Evolutionary conservation across 177 flowering plant genomes (phyloP).

Genomic region (Vitis hybrid): DNA sequence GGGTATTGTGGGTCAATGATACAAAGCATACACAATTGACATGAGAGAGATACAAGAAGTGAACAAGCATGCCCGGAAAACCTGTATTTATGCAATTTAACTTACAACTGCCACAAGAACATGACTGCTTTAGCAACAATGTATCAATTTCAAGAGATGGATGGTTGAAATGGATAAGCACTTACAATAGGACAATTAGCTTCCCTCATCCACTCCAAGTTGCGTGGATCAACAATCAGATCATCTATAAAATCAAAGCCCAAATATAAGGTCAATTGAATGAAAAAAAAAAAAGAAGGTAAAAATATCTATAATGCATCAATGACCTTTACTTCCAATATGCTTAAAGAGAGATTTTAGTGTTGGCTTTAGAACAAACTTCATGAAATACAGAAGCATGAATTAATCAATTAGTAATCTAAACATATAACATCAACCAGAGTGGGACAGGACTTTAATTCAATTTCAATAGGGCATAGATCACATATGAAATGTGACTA

Average conservation of each 20-base stretch:
- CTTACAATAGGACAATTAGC: slow-evolving; percentile 97
- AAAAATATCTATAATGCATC: background rate
- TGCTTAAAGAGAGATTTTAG: background rate
- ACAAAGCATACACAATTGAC: too few species aligned
- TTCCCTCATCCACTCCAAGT: slow-evolving; percentile 97
- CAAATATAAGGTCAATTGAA: slow-evolving; percentile 4
- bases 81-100: background rate
- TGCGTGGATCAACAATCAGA: slow-evolving; percentile 96
- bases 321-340: background rate
- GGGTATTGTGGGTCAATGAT: too few species aligned
- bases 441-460: too few species aligned
- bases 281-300: background rate
- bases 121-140: background rate
- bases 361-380: background rate
- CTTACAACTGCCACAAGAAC: background rate
- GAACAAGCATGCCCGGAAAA: too few species aligned
- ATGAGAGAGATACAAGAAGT: too few species aligned
- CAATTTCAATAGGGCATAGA: too few species aligned
- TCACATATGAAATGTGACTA: background rate
- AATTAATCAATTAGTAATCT: too few species aligned
- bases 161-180: background rate
- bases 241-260: slow-evolving; percentile 60
- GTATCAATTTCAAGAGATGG: background rate
- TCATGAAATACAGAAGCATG: background rate
- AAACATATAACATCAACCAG: too few species aligned